Evolutionary conservation across 352 stramenopile species (phyloP).

Genomic region (Stephanocyclus meneghinianus): DNA sequence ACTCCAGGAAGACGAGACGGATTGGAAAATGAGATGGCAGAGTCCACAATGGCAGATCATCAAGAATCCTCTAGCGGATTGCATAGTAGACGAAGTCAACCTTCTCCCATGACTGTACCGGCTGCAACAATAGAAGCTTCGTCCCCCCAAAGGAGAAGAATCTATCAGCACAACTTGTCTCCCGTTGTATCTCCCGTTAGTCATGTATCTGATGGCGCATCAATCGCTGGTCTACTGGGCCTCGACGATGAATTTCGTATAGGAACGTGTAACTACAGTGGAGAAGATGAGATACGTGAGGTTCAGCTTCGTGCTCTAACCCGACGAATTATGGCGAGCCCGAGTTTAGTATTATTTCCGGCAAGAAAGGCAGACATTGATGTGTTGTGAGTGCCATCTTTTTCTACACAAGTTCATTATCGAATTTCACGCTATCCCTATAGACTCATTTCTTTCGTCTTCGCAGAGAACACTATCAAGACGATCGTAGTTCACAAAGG

Average conservation of each 20-base stretch:
- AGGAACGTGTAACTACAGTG: conserved; percentile 10
- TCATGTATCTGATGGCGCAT: conserved; percentile 10
- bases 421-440: background rate
- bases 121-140: background rate
- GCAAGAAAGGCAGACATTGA: conserved; percentile 74
- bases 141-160: background rate
- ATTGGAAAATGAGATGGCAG: background rate
- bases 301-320: conserved; percentile 74
- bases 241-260: conserved; percentile 51
- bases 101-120: background rate
- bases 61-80: background rate
- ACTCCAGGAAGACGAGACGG: background rate
- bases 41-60: background rate
- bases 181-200: background rate
- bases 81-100: conserved; percentile 3
- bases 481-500: background rate
- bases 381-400: conserved; percentile 48
- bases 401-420: background rate
- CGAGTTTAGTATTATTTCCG: conserved; percentile 76
- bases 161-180: background rate
- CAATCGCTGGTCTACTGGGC: conserved; percentile 43
- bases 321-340: conserved; percentile 67
- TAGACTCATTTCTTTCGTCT: conserved; percentile 7
- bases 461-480: conserved; percentile 37
- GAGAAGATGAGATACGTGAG: conserved; percentile 66